phyloP scores from a whole-genome alignment of 352 stramenopile genomes.

The Globisporangium alternatum region DNA sequence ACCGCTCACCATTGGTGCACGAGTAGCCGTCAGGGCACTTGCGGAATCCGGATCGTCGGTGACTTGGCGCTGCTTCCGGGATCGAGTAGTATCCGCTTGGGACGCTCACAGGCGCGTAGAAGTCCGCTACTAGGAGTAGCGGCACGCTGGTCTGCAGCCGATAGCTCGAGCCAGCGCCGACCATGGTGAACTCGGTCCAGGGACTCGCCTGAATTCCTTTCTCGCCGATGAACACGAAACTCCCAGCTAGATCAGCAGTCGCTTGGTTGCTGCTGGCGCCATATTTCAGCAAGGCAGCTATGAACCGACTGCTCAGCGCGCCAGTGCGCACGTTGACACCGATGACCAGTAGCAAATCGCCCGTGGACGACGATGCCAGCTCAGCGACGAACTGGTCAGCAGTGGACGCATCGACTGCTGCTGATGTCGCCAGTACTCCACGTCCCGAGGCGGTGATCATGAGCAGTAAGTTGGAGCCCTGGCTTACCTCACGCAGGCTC shows the following conservation, averaged over 20 bases:
- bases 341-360: slow-evolving; percentile 19
- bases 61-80: slow-evolving; percentile 30
- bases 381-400: slow-evolving; percentile 1
- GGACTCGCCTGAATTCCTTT: neutral
- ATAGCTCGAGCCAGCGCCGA: slow-evolving; percentile 5
- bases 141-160: slow-evolving; percentile 21
- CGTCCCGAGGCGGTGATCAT: neutral
- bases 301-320: slow-evolving; percentile 6
- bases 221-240: slow-evolving; percentile 12
- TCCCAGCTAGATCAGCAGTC: neutral
- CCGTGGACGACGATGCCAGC: slow-evolving; percentile 13
- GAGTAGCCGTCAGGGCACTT: slow-evolving; percentile 40
- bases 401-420: slow-evolving; percentile 3
- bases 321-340: slow-evolving; percentile 22
- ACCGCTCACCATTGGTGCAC: slow-evolving; percentile 32
- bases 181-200: slow-evolving; percentile 5
- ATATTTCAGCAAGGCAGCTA: neutral
- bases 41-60: slow-evolving; percentile 29
- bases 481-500: slow-evolving; percentile 1
- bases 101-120: slow-evolving; percentile 32
- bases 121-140: slow-evolving; percentile 22
- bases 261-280: neutral
- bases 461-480: slow-evolving; percentile 2
- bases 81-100: slow-evolving; percentile 47
- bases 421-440: slow-evolving; percentile 1